A percentile compares a stretch with the other conserved stretches of the same genome.
phyloP scores from a whole-genome alignment of 345 rosid genomes.

The Brassica cretica region DNA sequence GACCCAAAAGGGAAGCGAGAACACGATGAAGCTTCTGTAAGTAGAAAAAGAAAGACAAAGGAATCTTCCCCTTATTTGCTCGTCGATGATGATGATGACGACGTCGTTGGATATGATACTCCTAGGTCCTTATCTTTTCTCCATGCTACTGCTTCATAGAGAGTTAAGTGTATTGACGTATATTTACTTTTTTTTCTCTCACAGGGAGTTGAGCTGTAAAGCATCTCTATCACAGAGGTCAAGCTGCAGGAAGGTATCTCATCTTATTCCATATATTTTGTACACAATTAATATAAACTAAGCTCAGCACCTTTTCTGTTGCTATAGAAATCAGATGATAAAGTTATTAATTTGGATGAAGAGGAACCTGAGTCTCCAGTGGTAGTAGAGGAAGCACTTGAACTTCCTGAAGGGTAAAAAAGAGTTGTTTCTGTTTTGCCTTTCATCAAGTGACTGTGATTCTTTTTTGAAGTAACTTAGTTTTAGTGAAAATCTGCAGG shows the following conservation, averaged over 20 bases:
- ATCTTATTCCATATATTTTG: not conserved
- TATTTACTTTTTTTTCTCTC: not conserved
- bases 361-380: constrained; percentile 53
- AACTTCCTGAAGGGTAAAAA: constrained; percentile 59
- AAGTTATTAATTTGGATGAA: constrained; percentile 69
- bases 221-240: constrained; percentile 35
- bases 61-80: constrained; percentile 38
- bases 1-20: constrained; percentile 16
- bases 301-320: constrained; percentile 2
- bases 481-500: constrained; percentile 46
- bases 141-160: not conserved
- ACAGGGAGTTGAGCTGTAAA: constrained; percentile 46
- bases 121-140: constrained; percentile 29
- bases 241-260: constrained; percentile 51
- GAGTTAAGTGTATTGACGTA: constrained; percentile 4
- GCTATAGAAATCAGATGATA: constrained; percentile 44
- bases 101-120: constrained; percentile 16
- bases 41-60: constrained; percentile 34
- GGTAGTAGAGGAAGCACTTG: constrained; percentile 35
- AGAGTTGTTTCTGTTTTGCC: constrained; percentile 18
- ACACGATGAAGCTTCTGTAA: constrained; percentile 12
- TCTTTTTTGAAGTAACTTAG: constrained; percentile 23
- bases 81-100: constrained; percentile 29
- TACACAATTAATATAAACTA: not conserved
- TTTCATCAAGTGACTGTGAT: constrained; percentile 10